Evolutionary conservation across 768 basidiomycete genomes (phyloP).

Genomic region (Trametes cubensis): DNA sequence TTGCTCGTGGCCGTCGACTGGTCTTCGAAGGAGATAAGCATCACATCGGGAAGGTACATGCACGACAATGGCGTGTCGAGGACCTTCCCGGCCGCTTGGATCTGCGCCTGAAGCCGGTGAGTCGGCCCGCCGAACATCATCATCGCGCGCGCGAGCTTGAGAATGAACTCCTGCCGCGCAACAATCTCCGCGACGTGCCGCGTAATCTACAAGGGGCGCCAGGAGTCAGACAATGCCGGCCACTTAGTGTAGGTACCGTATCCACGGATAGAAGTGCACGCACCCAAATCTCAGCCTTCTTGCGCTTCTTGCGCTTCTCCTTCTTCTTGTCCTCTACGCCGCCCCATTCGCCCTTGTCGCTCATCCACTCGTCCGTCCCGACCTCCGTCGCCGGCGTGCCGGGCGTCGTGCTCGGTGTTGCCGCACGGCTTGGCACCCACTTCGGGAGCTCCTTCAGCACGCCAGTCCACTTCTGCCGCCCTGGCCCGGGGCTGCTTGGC

Average conservation of each 20-base stretch:
- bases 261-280: constrained; percentile 30
- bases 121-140: constrained; percentile 90
- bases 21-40: constrained; percentile 85
- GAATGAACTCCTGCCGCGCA: constrained; percentile 79
- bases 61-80: constrained; percentile 76
- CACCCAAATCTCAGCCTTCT: constrained; percentile 78
- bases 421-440: constrained; percentile 27
- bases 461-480: constrained; percentile 39
- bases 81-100: constrained; percentile 76
- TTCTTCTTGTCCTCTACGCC: constrained; percentile 41
- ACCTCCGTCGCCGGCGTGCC: constrained; percentile 35
- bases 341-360: constrained; percentile 28
- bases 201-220: constrained; percentile 59
- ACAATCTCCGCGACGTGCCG: constrained; percentile 83
- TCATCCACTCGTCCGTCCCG: constrained; percentile 30
- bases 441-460: constrained; percentile 46
- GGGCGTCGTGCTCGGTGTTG: constrained; percentile 33
- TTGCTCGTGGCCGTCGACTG: constrained; percentile 76
- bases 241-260: neutral
- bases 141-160: constrained; percentile 82
- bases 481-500: neutral
- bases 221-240: neutral
- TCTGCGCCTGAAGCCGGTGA: constrained; percentile 81
- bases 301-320: constrained; percentile 53
- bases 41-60: constrained; percentile 74